Conservation (phyloP, 2,329 filamentous ascomycete species). For the Calonectria honghensis region DNA sequence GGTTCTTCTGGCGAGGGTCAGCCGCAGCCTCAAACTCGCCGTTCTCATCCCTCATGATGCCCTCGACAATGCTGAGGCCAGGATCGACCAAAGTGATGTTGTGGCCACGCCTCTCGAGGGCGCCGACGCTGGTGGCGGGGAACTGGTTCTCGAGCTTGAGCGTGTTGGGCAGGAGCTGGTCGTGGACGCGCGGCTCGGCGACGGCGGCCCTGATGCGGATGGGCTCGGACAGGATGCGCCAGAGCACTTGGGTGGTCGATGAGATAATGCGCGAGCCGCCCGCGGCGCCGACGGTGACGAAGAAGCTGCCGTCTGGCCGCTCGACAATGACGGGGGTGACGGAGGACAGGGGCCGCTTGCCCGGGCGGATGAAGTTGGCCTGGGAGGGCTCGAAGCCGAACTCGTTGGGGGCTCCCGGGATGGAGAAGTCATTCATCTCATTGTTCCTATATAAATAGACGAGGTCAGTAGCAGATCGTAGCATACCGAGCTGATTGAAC, state of each 20-base stretch:
- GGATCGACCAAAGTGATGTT: slow-evolving; percentile 81
- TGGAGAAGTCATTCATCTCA: slow-evolving; percentile 88
- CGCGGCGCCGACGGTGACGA: slow-evolving; percentile 83
- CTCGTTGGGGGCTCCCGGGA: slow-evolving; percentile 84
- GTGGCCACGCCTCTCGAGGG: slow-evolving; percentile 79
- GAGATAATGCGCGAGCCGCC: slow-evolving; percentile 91
- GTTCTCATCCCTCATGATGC: slow-evolving; percentile 69
- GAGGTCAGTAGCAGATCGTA: neutral
- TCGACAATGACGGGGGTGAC: slow-evolving; percentile 87
- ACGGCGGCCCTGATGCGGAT: slow-evolving; percentile 80
- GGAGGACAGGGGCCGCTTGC: slow-evolving; percentile 89
- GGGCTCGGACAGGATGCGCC: slow-evolving; percentile 74
- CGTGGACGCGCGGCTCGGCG: slow-evolving; percentile 81
- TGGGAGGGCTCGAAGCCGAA: slow-evolving; percentile 90
- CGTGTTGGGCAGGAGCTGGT: slow-evolving; percentile 85
- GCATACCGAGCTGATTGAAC: neutral
- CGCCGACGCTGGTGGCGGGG: slow-evolving; percentile 77
- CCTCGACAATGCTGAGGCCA: slow-evolving; percentile 82
- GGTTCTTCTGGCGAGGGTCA: slow-evolving; percentile 84
- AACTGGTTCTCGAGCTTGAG: slow-evolving; percentile 82
- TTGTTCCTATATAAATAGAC: slow-evolving; percentile 66
- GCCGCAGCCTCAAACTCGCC: slow-evolving; percentile 86
- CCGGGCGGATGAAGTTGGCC: slow-evolving; percentile 86
- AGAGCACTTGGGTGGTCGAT: slow-evolving; percentile 82
- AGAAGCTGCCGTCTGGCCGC: slow-evolving; percentile 76